Evolutionary conservation across 495 filamentous ascomycete species (phyloP).

Genomic region (Xylaria intraflava): DNA sequence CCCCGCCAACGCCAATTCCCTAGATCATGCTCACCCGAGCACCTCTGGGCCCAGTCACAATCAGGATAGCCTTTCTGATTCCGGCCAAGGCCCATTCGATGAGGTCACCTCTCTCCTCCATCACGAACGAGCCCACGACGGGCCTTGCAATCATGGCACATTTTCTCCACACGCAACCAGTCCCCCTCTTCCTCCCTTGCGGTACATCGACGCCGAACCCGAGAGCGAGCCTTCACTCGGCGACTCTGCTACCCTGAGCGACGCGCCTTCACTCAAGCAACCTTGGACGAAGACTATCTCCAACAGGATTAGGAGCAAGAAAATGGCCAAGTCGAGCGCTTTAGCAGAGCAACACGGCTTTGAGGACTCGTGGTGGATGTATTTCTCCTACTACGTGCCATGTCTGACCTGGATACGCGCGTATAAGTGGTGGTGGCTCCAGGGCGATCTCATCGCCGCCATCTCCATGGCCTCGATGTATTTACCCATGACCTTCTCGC

Average conservation of each 20-base stretch:
- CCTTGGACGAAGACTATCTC: constrained; percentile 33
- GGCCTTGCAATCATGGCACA: constrained; percentile 67
- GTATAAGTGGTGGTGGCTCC: constrained; percentile 72
- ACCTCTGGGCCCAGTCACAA: neutral
- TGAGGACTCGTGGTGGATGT: constrained; percentile 55
- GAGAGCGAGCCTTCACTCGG: constrained; percentile 22
- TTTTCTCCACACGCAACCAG: constrained; percentile 62
- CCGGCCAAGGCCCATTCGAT: constrained; percentile 2
- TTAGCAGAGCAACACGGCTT: constrained; percentile 57
- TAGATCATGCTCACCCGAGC: neutral
- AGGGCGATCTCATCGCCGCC: constrained; percentile 80
- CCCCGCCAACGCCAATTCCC: neutral
- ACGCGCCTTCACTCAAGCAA: constrained; percentile 14
- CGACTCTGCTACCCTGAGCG: constrained; percentile 12
- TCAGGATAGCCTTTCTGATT: constrained; percentile 5
- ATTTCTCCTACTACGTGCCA: constrained; percentile 89
- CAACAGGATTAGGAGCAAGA: constrained; percentile 43
- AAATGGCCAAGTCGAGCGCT: constrained; percentile 55
- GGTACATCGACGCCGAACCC: constrained; percentile 29
- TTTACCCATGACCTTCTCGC: constrained; percentile 91
- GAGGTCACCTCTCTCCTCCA: constrained; percentile 42
- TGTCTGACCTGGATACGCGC: constrained; percentile 81
- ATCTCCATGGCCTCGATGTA: constrained; percentile 95
- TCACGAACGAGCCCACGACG: constrained; percentile 36
- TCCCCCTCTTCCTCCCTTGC: constrained; percentile 40